A percentile compares a stretch with the other conserved stretches of the same genome.
Conservation (phyloP, 2,329 filamentous ascomycete genomes). For the Xylaria sp. region DNA sequence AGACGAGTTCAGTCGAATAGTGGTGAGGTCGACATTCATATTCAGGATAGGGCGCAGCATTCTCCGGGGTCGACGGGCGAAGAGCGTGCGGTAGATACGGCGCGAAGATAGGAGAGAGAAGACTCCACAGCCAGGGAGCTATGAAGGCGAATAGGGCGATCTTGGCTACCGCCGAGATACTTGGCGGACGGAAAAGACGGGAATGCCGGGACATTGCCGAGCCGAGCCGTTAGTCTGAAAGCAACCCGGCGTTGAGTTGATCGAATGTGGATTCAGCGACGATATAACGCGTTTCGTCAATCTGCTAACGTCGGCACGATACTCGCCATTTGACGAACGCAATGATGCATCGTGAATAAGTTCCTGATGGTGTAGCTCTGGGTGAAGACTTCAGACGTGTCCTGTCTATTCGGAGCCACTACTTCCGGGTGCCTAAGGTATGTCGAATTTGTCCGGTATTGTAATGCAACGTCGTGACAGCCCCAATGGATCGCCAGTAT, state of each 20-base stretch:
- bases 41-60: constrained; percentile 20
- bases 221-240: neutral
- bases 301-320: constrained; percentile 9
- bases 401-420: constrained; percentile 33
- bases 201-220: constrained; percentile 27
- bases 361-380: constrained; percentile 6
- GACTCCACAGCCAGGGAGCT: constrained; percentile 34
- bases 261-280: constrained; percentile 6
- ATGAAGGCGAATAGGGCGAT: constrained; percentile 37
- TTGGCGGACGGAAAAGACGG: constrained; percentile 34
- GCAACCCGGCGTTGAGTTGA: constrained; percentile 1
- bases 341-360: constrained; percentile 12
- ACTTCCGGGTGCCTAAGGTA: constrained; percentile 29
- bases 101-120: constrained; percentile 25
- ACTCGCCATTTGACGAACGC: constrained; percentile 4
- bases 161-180: constrained; percentile 33
- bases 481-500: neutral
- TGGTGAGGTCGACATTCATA: constrained; percentile 43
- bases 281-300: constrained; percentile 18
- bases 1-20: constrained; percentile 56
- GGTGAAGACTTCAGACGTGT: constrained; percentile 25
- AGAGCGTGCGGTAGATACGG: constrained; percentile 34
- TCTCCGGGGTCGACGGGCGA: constrained; percentile 13
- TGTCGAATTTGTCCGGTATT: constrained; percentile 10
- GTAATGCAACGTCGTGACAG: constrained; percentile 14